A percentile compares a stretch with the other conserved stretches of the same genome.
Conservation (phyloP, 192 early-diverging fungal species). For the Coemansia sp. region DNA sequence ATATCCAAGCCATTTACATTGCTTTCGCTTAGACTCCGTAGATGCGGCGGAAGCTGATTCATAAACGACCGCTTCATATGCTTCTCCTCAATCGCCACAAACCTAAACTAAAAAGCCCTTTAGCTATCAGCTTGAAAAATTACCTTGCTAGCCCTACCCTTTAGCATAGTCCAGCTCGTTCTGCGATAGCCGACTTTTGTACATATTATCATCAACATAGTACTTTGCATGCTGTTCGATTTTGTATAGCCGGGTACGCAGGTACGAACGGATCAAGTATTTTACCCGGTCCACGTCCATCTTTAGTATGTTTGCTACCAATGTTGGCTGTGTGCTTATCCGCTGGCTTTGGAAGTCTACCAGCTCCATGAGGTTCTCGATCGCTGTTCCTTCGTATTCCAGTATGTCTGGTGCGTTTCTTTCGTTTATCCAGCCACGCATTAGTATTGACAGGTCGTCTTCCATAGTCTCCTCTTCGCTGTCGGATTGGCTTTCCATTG, state of each 20-base stretch:
- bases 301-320: slow-evolving; percentile 33
- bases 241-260: slow-evolving; percentile 37
- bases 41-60: slow-evolving; percentile 49
- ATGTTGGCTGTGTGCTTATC: slow-evolving; percentile 16
- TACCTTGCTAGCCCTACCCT: slow-evolving; percentile 19
- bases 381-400: slow-evolving; percentile 34
- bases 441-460: slow-evolving; percentile 34
- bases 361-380: slow-evolving; percentile 53
- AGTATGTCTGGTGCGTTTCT: slow-evolving; percentile 36
- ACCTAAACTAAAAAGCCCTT: slow-evolving; percentile 12
- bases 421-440: slow-evolving; percentile 40
- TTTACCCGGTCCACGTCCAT: slow-evolving; percentile 49
- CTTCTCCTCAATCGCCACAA: slow-evolving; percentile 26
- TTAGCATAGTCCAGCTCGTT: slow-evolving; percentile 47
- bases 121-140: not conserved
- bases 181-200: slow-evolving; percentile 36
- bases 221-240: slow-evolving; percentile 31
- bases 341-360: slow-evolving; percentile 39
- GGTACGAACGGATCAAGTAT: slow-evolving; percentile 49
- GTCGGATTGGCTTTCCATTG: not conserved
- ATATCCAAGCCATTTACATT: slow-evolving; percentile 35
- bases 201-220: slow-evolving; percentile 20
- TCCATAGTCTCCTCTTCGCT: slow-evolving; percentile 16
- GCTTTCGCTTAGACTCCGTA: slow-evolving; percentile 35
- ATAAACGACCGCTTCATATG: slow-evolving; percentile 45